Percentiles rank a stretch among this genome's conserved stretches.
Evolutionary conservation across 2,329 filamentous ascomycete species (phyloP).

Genomic region (Penicillium sp.): DNA sequence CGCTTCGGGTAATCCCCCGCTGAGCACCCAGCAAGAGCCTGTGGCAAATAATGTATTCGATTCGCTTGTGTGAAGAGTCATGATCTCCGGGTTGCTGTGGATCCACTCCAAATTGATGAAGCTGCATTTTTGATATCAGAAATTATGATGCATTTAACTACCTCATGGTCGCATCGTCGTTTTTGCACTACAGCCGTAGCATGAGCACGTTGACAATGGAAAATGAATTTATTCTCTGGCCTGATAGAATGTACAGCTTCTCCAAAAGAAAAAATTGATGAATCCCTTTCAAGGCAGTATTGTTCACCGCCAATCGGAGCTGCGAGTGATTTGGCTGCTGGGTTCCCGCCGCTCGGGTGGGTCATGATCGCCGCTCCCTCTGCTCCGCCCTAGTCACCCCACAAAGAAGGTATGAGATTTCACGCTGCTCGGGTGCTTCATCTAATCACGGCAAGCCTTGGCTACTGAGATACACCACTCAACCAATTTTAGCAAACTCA

Average conservation of each 20-base stretch:
- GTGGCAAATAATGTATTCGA: neutral
- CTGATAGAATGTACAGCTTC: neutral
- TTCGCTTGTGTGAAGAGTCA: neutral
- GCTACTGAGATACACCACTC: neutral
- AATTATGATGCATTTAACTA: neutral
- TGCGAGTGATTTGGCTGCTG: neutral
- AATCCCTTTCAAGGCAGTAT: neutral
- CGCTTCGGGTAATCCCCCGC: slow-evolving; percentile 1
- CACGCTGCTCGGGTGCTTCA: neutral
- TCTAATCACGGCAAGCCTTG: neutral
- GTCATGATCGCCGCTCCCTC: neutral
- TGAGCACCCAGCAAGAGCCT: neutral
- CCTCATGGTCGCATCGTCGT: neutral
- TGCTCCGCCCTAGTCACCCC: neutral
- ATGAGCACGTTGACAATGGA: neutral
- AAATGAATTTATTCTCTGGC: neutral
- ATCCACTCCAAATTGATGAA: neutral
- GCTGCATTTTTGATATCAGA: neutral
- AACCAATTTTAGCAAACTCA: neutral
- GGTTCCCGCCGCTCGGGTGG: neutral
- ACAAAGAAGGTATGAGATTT: neutral
- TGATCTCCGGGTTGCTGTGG: neutral
- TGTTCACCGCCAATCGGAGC: neutral
- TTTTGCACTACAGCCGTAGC: neutral
- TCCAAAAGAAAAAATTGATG: neutral